Evolutionary conservation across 306 rosid genomes (phyloP).

Genomic region (Luffa acutangula): DNA sequence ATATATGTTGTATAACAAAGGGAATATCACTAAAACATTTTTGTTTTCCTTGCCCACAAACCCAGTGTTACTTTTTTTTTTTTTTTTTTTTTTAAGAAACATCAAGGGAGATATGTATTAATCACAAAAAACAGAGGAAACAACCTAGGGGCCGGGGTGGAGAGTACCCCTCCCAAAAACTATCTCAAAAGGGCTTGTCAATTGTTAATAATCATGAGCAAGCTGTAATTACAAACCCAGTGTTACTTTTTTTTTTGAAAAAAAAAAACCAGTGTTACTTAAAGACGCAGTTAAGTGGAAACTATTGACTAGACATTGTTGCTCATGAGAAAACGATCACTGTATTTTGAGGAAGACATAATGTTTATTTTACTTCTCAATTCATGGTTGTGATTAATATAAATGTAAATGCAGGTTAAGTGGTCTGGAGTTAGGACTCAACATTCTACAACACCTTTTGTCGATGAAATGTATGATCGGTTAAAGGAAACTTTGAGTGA

Average conservation of each 20-base stretch:
- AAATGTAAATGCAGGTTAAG: constrained; percentile 62
- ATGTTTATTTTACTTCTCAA: background rate
- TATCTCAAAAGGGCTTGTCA: no score
- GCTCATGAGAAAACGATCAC: background rate
- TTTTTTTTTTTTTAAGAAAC: no score
- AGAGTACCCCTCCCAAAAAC: no score
- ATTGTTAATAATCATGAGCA: no score
- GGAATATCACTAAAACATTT: background rate
- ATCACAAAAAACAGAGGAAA: no score
- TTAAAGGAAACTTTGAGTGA: constrained; percentile 77
- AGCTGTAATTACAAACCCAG: no score
- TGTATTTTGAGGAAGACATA: background rate
- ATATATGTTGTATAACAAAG: background rate
- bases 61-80: background rate
- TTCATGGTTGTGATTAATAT: background rate
- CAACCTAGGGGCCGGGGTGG: no score
- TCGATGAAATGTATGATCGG: constrained; percentile 92
- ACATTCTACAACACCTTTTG: constrained; percentile 94
- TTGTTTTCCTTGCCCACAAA: background rate
- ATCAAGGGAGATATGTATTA: no score
- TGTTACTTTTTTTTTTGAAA: no score
- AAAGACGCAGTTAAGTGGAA: background rate
- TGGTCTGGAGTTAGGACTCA: constrained; percentile 95
- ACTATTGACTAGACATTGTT: background rate
- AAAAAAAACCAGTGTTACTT: background rate